A percentile compares a stretch with the other conserved stretches of the same genome.
These are phyloP conservation scores for Botryotinia calthae DNA, from an alignment of 2,329 filamentous ascomycete genomes.

Conservation along the genomic window DNA sequence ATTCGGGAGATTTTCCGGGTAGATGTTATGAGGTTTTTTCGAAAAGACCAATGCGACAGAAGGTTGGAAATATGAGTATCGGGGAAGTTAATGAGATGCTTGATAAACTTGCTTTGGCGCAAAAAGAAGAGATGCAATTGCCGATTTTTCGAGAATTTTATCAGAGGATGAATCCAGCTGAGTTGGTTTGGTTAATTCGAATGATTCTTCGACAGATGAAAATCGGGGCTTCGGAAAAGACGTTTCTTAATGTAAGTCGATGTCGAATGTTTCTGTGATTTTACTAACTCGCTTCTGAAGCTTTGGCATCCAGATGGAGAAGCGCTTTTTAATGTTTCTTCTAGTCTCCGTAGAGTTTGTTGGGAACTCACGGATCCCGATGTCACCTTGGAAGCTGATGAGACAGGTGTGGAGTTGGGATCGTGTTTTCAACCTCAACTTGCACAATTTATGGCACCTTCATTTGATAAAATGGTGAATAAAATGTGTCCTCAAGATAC, in stretches of 20 bases:
- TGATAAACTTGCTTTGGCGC: slow-evolving; percentile 71
- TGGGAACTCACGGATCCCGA: slow-evolving; percentile 83
- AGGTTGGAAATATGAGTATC: slow-evolving; percentile 76
- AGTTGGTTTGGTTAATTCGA: slow-evolving; percentile 90
- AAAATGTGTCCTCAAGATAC: slow-evolving; percentile 47
- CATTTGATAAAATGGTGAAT: slow-evolving; percentile 75
- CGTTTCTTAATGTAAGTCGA: slow-evolving; percentile 61
- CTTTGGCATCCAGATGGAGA: slow-evolving; percentile 79
- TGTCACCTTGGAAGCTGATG: slow-evolving; percentile 70
- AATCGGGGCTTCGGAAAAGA: slow-evolving; percentile 79
- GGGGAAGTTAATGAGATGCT: slow-evolving; percentile 85
- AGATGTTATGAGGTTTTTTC: slow-evolving; percentile 83
- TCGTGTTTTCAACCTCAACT: slow-evolving; percentile 96
- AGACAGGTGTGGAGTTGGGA: slow-evolving; percentile 77
- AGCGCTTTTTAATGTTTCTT: slow-evolving; percentile 82
- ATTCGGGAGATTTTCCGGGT: slow-evolving; percentile 89
- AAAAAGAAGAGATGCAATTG: slow-evolving; percentile 79
- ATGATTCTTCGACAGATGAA: slow-evolving; percentile 82
- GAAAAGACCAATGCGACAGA: slow-evolving; percentile 74
- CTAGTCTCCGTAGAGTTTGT: slow-evolving; percentile 84
- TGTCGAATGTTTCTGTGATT: not conserved
- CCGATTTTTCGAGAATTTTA: slow-evolving; percentile 84
- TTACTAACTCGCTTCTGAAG: slow-evolving; percentile 46
- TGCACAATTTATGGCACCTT: slow-evolving; percentile 84
- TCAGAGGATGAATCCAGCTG: slow-evolving; percentile 85